phyloP scores from a whole-genome alignment of 164 flowering plant species.

The Sedum album region DNA sequence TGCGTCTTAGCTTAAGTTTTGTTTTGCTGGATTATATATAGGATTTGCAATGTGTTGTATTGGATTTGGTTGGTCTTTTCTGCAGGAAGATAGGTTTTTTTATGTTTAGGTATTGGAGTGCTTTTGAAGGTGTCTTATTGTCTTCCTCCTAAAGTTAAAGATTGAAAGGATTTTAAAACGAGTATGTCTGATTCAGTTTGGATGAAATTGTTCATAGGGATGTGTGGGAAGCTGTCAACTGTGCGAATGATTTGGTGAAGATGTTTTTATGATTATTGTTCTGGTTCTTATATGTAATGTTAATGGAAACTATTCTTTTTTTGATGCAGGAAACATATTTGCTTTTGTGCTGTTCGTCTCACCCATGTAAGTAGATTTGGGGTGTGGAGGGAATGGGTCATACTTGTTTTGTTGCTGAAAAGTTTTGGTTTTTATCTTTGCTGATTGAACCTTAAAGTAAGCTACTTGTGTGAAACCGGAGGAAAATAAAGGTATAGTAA shows the following conservation, averaged over 20 bases:
- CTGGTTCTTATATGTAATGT: not conserved
- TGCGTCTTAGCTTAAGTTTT: not conserved
- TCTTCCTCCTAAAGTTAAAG: not conserved
- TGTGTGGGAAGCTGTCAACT: not conserved
- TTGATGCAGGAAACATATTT: constrained; percentile 71
- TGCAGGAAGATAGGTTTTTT: not conserved
- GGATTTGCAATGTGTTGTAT: not conserved
- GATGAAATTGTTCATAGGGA: not conserved
- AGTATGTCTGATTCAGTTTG: not conserved
- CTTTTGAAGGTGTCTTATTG: not conserved
- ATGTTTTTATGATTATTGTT: not conserved
- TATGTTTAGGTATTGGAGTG: not conserved
- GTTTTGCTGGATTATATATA: not conserved
- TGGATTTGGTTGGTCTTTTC: not conserved
- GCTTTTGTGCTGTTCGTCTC: constrained; percentile 69
- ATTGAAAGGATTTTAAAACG: no score
- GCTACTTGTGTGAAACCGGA: not conserved
- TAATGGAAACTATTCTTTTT: constrained; percentile 6
- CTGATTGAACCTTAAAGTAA: not conserved
- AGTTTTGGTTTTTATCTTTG: not conserved
- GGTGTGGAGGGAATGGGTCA: not conserved
- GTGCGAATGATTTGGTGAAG: not conserved
- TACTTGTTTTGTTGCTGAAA: not conserved
- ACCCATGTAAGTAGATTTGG: constrained; percentile 47
- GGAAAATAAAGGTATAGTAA: not conserved